Evolutionary conservation across 2,329 filamentous ascomycete species (phyloP).

Genomic region (Ceratocystis harringtonii): DNA sequence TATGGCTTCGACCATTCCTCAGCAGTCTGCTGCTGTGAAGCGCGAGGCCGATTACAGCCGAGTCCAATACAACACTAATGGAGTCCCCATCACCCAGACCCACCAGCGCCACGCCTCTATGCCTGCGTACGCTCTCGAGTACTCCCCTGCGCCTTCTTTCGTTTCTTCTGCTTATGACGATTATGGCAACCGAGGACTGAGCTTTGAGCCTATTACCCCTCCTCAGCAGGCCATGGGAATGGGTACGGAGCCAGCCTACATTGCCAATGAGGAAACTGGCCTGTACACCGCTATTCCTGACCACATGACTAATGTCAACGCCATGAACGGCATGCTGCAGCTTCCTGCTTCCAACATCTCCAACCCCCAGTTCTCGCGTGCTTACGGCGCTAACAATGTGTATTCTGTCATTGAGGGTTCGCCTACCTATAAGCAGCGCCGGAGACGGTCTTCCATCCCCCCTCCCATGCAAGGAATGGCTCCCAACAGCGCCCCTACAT

Average conservation of each 20-base stretch:
- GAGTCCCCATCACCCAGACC: slow-evolving; percentile 64
- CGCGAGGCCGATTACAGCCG: slow-evolving; percentile 72
- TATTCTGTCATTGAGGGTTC: slow-evolving; percentile 97
- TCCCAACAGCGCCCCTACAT: slow-evolving; percentile 47
- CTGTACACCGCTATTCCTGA: slow-evolving; percentile 92
- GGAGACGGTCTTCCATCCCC: slow-evolving; percentile 84
- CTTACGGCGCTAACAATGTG: slow-evolving; percentile 60
- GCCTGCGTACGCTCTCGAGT: slow-evolving; percentile 87
- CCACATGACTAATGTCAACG: slow-evolving; percentile 54
- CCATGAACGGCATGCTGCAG: slow-evolving; percentile 79
- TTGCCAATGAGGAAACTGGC: slow-evolving; percentile 93
- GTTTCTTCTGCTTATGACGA: slow-evolving; percentile 98
- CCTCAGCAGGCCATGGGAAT: slow-evolving; percentile 78
- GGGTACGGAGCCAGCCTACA: slow-evolving; percentile 81
- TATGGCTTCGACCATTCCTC: slow-evolving; percentile 54
- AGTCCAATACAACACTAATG: slow-evolving; percentile 83
- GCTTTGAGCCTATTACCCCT: slow-evolving; percentile 91
- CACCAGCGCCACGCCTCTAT: slow-evolving; percentile 96
- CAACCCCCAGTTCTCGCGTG: slow-evolving; percentile 62
- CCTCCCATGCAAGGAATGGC: slow-evolving; percentile 52
- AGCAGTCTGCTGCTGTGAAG: slow-evolving; percentile 54
- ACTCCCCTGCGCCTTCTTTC: slow-evolving; percentile 93
- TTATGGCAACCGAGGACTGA: slow-evolving; percentile 90
- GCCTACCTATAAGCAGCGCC: slow-evolving; percentile 94
- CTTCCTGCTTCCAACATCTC: slow-evolving; percentile 73